These are phyloP conservation scores for Pezicula carpinea DNA, from an alignment of 2,329 filamentous ascomycete species.

Conservation along the genomic window DNA sequence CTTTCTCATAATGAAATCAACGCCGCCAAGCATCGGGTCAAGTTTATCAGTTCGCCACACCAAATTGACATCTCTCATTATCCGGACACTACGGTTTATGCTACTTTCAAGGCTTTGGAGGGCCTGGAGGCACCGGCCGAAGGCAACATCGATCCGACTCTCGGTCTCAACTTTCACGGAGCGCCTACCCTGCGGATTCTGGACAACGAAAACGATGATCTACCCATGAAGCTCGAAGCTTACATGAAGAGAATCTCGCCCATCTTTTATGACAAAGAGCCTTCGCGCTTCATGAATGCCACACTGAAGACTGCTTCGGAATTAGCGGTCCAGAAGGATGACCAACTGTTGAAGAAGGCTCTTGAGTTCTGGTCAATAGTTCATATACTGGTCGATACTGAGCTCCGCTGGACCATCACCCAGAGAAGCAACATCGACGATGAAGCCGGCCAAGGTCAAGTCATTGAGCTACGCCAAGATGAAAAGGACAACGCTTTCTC, in stretches of 20 bases:
- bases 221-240: conserved; percentile 52
- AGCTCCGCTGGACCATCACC: conserved; percentile 51
- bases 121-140: conserved; percentile 22
- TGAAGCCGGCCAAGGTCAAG: conserved; percentile 14
- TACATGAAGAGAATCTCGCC: conserved; percentile 56
- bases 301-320: conserved; percentile 47
- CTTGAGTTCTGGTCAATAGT: conserved; percentile 62
- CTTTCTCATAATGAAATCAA: conserved; percentile 57
- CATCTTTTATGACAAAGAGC: conserved; percentile 54
- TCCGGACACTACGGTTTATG: conserved; percentile 36
- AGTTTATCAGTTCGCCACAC: conserved; percentile 39
- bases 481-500: conserved; percentile 36
- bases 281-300: conserved; percentile 54
- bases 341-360: conserved; percentile 51
- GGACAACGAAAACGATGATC: conserved; percentile 56
- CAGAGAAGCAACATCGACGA: conserved; percentile 12
- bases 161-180: conserved; percentile 27
- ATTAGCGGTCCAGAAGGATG: conserved; percentile 42
- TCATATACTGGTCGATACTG: conserved; percentile 57
- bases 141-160: conserved; percentile 29
- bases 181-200: conserved; percentile 44
- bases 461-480: conserved; percentile 14
- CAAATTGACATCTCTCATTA: conserved; percentile 57
- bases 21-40: conserved; percentile 44
- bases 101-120: conserved; percentile 25